Conservation (phyloP, 352 stramenopile species). For the Peronospora tabacina region DNA sequence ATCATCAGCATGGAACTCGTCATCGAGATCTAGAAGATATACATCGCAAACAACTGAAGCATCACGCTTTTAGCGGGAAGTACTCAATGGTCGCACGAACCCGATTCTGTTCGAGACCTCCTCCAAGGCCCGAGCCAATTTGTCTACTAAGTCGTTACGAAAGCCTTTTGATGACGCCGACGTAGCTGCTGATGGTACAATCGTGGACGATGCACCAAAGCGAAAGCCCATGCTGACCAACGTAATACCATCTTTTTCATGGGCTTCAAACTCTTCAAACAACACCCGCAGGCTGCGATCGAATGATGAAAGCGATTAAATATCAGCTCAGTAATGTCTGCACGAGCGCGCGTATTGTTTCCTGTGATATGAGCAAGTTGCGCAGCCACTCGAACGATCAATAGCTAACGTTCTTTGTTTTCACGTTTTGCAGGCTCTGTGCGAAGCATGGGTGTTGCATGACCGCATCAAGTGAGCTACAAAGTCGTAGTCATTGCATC, state of each 20-base stretch:
- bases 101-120: slow-evolving; percentile 53
- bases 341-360: slow-evolving; percentile 50
- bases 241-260: slow-evolving; percentile 38
- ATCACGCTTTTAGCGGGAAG: slow-evolving; percentile 54
- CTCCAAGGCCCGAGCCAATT: slow-evolving; percentile 53
- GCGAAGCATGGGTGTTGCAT: slow-evolving; percentile 28
- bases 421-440: slow-evolving; percentile 17
- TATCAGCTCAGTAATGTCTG: slow-evolving; percentile 56
- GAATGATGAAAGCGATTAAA: slow-evolving; percentile 47
- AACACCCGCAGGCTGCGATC: slow-evolving; percentile 51
- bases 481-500: slow-evolving; percentile 32
- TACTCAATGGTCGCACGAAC: slow-evolving; percentile 61
- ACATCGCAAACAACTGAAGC: slow-evolving; percentile 25
- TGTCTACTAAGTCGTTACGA: slow-evolving; percentile 47
- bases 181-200: slow-evolving; percentile 18
- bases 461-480: slow-evolving; percentile 23
- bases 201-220: slow-evolving; percentile 49
- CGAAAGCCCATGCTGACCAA: slow-evolving; percentile 49
- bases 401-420: slow-evolving; percentile 20
- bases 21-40: slow-evolving; percentile 26
- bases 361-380: slow-evolving; percentile 32
- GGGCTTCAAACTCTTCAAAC: slow-evolving; percentile 48
- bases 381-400: slow-evolving; percentile 37
- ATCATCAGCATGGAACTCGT: slow-evolving; percentile 9
- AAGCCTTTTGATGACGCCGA: slow-evolving; percentile 31